These are phyloP conservation scores for Pestalotiopsis sp. DNA, from an alignment of 2,329 filamentous ascomycete genomes.

Conservation along the genomic window DNA sequence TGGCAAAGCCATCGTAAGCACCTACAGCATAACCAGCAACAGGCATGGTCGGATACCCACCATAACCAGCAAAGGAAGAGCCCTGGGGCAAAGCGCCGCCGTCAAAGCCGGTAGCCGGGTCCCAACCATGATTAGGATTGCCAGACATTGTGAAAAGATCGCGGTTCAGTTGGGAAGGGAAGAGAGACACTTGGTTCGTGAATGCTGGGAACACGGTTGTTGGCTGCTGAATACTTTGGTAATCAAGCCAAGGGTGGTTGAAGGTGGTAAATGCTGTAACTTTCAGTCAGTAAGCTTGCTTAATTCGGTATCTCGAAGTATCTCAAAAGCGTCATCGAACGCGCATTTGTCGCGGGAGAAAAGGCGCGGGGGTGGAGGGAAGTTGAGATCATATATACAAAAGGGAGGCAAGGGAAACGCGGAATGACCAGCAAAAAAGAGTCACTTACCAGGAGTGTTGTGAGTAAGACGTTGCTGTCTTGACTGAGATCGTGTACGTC, in stretches of 20 bases:
- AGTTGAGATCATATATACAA: neutral
- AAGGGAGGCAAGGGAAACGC: neutral
- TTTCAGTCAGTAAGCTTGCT: neutral
- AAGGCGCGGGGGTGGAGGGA: neutral
- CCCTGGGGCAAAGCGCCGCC: conserved; percentile 22
- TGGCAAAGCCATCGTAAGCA: conserved; percentile 4
- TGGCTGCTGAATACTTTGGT: neutral
- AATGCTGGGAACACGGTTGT: neutral
- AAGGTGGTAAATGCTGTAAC: neutral
- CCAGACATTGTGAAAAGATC: neutral
- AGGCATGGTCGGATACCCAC: conserved; percentile 1
- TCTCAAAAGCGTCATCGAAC: neutral
- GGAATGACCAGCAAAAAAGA: neutral
- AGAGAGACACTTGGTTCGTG: neutral
- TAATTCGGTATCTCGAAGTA: neutral
- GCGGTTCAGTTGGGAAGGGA: neutral
- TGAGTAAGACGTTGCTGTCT: conserved; percentile 5
- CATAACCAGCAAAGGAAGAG: neutral
- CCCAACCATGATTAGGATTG: conserved; percentile 24
- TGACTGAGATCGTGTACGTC: neutral
- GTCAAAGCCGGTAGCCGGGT: conserved; percentile 43
- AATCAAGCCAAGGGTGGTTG: neutral
- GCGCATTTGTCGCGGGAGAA: neutral
- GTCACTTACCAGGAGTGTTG: conserved; percentile 13
- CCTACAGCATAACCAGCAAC: neutral